phyloP scores from a whole-genome alignment of 805 yeast species.

The Myxozyma kluyveri region DNA sequence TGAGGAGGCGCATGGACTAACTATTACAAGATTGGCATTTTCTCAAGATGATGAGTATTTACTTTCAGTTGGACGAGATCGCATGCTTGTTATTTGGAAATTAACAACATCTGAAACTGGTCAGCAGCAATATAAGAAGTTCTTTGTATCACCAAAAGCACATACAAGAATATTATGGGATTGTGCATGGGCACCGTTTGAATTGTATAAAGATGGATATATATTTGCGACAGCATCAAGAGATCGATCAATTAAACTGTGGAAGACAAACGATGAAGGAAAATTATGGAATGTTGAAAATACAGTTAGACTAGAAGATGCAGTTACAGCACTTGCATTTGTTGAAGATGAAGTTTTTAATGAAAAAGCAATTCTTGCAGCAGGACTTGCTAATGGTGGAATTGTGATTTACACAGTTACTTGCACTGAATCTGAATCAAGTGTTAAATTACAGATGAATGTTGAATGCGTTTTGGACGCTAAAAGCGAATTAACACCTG shows the following conservation, averaged over 20 bases:
- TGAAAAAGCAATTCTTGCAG: conserved; percentile 47
- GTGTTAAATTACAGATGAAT: no score
- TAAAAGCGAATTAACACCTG: no score
- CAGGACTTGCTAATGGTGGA: conserved; percentile 71
- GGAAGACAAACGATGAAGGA: conserved; percentile 48
- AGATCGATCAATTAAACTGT: conserved; percentile 73
- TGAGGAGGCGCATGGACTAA: conserved; percentile 70
- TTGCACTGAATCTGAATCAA: no score
- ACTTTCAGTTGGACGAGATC: conserved; percentile 82
- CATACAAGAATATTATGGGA: conserved; percentile 96
- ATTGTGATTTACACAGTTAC: conserved; percentile 47
- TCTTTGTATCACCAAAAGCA: conserved; percentile 60
- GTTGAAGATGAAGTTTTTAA: conserved; percentile 18
- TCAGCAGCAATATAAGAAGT: conserved; percentile 34
- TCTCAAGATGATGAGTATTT: conserved; percentile 58
- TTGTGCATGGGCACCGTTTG: conserved; percentile 71
- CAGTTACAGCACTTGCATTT: conserved; percentile 30
- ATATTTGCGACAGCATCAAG: conserved; percentile 53
- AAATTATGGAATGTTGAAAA: conserved; percentile 41
- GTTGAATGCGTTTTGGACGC: no score
- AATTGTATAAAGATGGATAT: not conserved
- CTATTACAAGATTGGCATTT: conserved; percentile 79
- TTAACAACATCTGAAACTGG: conserved; percentile 36
- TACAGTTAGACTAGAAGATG: conserved; percentile 12
- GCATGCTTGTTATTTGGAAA: conserved; percentile 75